Percentiles rank a stretch among this genome's conserved stretches.
Conservation (phyloP, 164 flowering plant genomes). For the Pachysandra terminalis region DNA sequence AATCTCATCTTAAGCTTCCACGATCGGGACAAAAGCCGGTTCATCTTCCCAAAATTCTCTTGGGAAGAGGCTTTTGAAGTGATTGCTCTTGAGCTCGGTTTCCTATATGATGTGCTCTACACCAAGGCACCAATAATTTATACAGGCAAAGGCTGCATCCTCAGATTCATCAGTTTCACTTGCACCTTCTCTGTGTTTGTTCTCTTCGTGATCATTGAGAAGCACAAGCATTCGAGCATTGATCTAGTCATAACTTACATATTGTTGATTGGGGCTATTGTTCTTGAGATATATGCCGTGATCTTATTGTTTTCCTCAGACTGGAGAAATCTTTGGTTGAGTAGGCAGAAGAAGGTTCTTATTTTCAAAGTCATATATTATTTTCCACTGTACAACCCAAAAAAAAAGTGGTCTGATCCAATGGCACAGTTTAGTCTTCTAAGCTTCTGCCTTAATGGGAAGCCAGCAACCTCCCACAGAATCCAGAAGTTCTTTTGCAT, state of each 20-base stretch:
- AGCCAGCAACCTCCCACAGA: neutral
- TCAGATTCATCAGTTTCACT: neutral
- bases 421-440: neutral
- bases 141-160: neutral
- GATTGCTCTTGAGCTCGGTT: conserved; percentile 10
- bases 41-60: neutral
- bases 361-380: no score
- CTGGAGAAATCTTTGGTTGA: neutral
- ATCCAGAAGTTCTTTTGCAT: neutral
- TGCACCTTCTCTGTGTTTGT: neutral
- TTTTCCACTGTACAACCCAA: no score
- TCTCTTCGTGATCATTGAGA: neutral
- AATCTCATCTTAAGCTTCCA: conserved; percentile 11
- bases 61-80: neutral
- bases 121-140: conserved; percentile 13
- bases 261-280: conserved; percentile 1
- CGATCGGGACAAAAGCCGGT: neutral
- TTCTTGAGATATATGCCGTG: neutral
- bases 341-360: neutral
- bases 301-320: neutral
- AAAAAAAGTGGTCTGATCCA: neutral
- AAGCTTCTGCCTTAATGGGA: neutral
- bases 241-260: neutral
- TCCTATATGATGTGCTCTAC: conserved; percentile 10
- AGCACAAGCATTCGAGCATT: neutral